These are phyloP conservation scores for Emergomyces pasteurianus DNA, from an alignment of 2,329 filamentous ascomycete species.

Conservation along the genomic window DNA sequence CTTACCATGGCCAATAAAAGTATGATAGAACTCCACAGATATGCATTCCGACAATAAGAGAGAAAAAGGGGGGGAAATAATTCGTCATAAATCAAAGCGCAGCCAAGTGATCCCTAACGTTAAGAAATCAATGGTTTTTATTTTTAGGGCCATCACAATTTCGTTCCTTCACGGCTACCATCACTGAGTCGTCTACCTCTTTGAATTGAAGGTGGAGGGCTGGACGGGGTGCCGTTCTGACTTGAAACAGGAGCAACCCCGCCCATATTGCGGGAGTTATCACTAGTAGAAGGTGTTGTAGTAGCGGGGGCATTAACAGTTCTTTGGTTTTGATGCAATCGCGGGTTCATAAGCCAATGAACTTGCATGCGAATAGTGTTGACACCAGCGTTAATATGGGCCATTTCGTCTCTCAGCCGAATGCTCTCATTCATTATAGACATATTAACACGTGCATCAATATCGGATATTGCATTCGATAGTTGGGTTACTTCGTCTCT, in stretches of 20 bases:
- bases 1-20: neutral
- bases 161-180: slow-evolving; percentile 31
- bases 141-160: slow-evolving; percentile 15
- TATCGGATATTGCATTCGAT: slow-evolving; percentile 42
- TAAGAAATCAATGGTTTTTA: neutral
- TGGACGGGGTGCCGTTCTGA: slow-evolving; percentile 12
- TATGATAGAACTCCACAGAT: neutral
- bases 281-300: slow-evolving; percentile 4
- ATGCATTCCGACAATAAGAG: neutral
- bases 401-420: slow-evolving; percentile 49
- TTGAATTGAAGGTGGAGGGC: slow-evolving; percentile 11
- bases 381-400: slow-evolving; percentile 48
- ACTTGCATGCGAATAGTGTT: slow-evolving; percentile 48
- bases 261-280: slow-evolving; percentile 5
- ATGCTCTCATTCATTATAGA: slow-evolving; percentile 52
- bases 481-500: slow-evolving; percentile 48
- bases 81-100: neutral
- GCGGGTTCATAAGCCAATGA: slow-evolving; percentile 49
- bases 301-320: slow-evolving; percentile 10
- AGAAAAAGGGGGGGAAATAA: neutral
- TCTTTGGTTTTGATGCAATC: slow-evolving; percentile 35
- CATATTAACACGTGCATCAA: slow-evolving; percentile 51
- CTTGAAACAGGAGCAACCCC: slow-evolving; percentile 8
- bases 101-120: neutral
- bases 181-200: slow-evolving; percentile 28